Base-by-base conservation (phyloP, 2,329 filamentous ascomycete genomes). In the Hysterium pulicare region DNA sequence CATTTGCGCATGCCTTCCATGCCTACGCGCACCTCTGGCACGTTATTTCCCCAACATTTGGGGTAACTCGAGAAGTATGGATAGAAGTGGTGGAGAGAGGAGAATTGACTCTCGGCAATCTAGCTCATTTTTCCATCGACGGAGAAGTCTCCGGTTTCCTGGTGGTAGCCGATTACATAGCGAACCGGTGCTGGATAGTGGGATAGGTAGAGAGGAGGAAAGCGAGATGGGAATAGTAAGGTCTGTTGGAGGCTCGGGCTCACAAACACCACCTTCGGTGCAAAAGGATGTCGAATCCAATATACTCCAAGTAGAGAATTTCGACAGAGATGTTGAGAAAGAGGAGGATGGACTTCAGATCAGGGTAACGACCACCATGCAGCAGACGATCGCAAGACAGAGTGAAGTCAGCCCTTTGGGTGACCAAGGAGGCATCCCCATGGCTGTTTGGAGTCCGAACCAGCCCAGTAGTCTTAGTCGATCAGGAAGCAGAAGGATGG, bases 1-100 rank as follows among this genome's bases (percentile, higher is more conserved):
- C 11, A 61, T 61, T 31, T 66, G 62, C 33, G 45, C 50, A 6
- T 53, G 55, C 22, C 53, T 66, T 2, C 38, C 38, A 15, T 10
- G 13, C 8, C 38, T 40, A 23, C 38, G 38, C 20, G 16, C 23
- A 15, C 38, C 30, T 15, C 39, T 41, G 7, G 33, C 31, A 1
- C 42, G 42, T 16, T 38, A 22, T n/a, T 38, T 38, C 23, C 35
- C 35, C 8, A 38, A 38, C n/a, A 19, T 24, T 6, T 38, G 35
- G 35, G 24, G 24, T 8, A 28, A 7, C 7, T 13, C 8, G 13
- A 28, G 24, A 7, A 28, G 8, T 8, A 28, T 13, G 8, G 13
- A 28, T 13, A 7, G 24, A 7, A 28, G 24, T 13, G 13, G 24
- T 13, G 8, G 24, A 28, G 13, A 13, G 8, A 13, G 13, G 13